Conservation (phyloP, 257 asterid genomes). For the Solanum stenotomum region DNA sequence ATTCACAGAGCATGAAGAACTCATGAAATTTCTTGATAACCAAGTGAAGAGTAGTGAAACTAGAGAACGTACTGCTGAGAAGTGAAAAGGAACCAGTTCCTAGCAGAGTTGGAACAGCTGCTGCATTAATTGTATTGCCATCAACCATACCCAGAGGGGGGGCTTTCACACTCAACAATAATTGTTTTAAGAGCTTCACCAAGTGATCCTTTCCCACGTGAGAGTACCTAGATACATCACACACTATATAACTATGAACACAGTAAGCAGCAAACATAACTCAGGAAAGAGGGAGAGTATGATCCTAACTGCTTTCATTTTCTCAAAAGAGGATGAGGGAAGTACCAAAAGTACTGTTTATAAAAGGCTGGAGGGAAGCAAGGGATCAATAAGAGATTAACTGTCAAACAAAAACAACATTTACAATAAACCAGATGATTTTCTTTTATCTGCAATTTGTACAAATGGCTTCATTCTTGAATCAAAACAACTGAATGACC, state of each 20-base stretch:
- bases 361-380: not conserved
- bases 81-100: conserved; percentile 90
- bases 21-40: not conserved
- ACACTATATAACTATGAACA: conserved; percentile 5
- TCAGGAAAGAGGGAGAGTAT: not conserved
- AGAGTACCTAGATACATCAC: conserved; percentile 53
- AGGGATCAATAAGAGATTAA: not conserved
- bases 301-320: not conserved
- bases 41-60: conserved; percentile 7
- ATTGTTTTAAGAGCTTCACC: conserved; percentile 85
- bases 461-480: not conserved
- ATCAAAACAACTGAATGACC: not conserved
- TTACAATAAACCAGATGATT: not conserved
- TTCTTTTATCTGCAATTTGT: not conserved
- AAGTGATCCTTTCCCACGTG: conserved; percentile 84
- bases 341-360: not conserved
- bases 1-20: not conserved
- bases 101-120: conserved; percentile 83
- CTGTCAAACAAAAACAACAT: not conserved
- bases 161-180: conserved; percentile 49
- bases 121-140: conserved; percentile 53
- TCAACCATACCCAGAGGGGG: conserved; percentile 41
- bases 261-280: not conserved
- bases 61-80: conserved; percentile 46
- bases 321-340: not conserved